Evolutionary conservation across 176 grass and related monocot species (phyloP), one percentile per base, ranked within the genome.

Genomic region (Carex myosuroides): DNA sequence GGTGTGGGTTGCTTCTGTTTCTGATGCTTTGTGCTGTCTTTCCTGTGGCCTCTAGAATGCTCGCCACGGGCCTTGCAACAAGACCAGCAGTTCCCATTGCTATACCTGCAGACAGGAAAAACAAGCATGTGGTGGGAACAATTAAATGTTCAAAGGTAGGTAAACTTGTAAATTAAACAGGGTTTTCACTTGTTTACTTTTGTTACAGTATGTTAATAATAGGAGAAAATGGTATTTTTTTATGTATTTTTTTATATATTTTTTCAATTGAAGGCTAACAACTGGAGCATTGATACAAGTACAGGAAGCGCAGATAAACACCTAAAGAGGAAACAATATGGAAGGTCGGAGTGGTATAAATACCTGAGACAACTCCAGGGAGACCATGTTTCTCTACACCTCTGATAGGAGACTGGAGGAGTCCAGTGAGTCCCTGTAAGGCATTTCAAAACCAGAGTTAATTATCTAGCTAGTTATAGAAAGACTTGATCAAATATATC

Each of bases 311-410:
- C 70, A 50, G 70, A 24, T 42, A 73, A 73, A 46, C 39, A 73
- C 3, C 70, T 16, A 53, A 44, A 56, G 72, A 76, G 12, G 50
- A 76, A 76, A 76, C 48, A 76, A 20, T 13, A 21, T 10, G 41
- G n/a, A n/a, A 13, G 37, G 8, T 63, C 29, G 62, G 46, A 30
- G 17, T 11, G 12, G 17, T 63, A 65, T 35, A 70, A 59, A 29
- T 82, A 98, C 95, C 95, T 90, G 92, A 98, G 56, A 98, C 84
- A 81, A 98, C 90, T 71, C 92, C 95, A 3, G 95, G 92, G 81
- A 98, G 90, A 44, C 95, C 95, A 91, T 98, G 95, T 83, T 90
- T 98, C 75, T 98, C 95, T 87, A 91, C 92, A 87, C 95, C 92
- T 84, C 89, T 93, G 42, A 98, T 94, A 53, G 95, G 92, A 79